These are phyloP conservation scores for Emericellopsis terricola DNA, from an alignment of 495 filamentous ascomycete genomes.

Conservation along the genomic window DNA sequence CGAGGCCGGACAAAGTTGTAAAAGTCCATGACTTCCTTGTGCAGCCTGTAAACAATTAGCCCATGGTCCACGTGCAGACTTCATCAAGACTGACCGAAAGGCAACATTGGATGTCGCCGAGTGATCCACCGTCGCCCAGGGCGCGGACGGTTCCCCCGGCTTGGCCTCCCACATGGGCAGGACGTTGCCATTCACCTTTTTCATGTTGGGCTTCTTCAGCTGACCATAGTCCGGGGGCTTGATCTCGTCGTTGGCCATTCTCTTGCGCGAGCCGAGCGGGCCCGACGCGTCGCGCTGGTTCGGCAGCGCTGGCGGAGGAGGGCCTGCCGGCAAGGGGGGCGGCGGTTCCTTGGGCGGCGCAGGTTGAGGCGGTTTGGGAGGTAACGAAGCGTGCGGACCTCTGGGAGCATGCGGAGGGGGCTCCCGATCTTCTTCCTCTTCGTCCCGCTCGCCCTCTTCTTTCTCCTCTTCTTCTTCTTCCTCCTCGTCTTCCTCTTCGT, in stretches of 20 bases:
- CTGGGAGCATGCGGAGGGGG: background rate
- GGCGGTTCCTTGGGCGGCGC: background rate
- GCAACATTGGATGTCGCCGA: constrained; percentile 23
- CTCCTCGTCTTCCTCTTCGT: constrained; percentile 7
- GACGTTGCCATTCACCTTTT: constrained; percentile 27
- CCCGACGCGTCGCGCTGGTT: background rate
- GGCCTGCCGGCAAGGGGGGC: background rate
- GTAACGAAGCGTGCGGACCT: background rate
- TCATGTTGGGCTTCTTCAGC: constrained; percentile 25
- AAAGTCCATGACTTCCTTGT: constrained; percentile 80
- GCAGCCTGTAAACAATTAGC: constrained; percentile 44
- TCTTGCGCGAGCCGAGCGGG: constrained; percentile 38
- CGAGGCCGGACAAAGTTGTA: constrained; percentile 64
- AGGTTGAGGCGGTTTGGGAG: background rate
- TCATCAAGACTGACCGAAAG: constrained; percentile 26
- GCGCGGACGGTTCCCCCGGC: constrained; percentile 24
- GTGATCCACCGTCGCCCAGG: constrained; percentile 41
- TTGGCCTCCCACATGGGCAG: constrained; percentile 36
- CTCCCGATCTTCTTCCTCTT: no score
- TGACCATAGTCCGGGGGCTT: constrained; percentile 25
- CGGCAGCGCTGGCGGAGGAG: constrained; percentile 3
- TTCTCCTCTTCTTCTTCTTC: background rate
- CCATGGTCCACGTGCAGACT: no score
- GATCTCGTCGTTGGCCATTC: constrained; percentile 48
- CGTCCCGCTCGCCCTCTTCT: background rate